Conservation (phyloP, 805 yeast genomes). For the Candida multigemmis region DNA sequence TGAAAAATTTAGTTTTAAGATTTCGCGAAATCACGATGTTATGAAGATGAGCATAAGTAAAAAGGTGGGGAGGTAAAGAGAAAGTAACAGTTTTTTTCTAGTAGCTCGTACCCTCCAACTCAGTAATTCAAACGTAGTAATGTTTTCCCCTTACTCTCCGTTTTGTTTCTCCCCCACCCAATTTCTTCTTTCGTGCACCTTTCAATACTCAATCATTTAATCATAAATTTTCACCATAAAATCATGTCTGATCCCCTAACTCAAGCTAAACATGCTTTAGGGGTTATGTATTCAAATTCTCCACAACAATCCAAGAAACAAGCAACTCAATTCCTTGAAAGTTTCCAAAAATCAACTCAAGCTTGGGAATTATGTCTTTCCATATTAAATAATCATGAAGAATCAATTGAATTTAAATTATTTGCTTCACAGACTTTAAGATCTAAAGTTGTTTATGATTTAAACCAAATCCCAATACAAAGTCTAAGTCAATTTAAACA, state of each 20-base stretch:
- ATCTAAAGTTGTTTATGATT: conserved; percentile 76
- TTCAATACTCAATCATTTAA: no score
- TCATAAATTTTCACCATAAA: no score
- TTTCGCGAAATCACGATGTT: no score
- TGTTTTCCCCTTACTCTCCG: no score
- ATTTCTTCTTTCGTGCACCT: no score
- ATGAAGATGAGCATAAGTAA: no score
- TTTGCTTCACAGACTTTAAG: conserved; percentile 91
- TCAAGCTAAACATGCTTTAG: conserved; percentile 37
- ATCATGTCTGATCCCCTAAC: conserved; percentile 3
- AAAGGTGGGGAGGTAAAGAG: no score
- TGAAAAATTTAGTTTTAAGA: neutral
- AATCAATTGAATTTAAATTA: conserved; percentile 51
- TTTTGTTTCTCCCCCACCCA: no score
- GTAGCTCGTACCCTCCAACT: no score
- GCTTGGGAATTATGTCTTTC: conserved; percentile 73
- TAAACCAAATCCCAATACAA: conserved; percentile 61
- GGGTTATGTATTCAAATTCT: conserved; percentile 37
- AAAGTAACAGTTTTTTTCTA: no score
- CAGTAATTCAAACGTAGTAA: no score
- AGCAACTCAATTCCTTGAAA: conserved; percentile 54
- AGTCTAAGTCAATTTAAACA: conserved; percentile 56
- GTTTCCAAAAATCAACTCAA: conserved; percentile 71
- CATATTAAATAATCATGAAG: conserved; percentile 30
- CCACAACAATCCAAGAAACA: conserved; percentile 37